phyloP scores from a whole-genome alignment of 768 basidiomycete species.

The Suillus placidus region DNA sequence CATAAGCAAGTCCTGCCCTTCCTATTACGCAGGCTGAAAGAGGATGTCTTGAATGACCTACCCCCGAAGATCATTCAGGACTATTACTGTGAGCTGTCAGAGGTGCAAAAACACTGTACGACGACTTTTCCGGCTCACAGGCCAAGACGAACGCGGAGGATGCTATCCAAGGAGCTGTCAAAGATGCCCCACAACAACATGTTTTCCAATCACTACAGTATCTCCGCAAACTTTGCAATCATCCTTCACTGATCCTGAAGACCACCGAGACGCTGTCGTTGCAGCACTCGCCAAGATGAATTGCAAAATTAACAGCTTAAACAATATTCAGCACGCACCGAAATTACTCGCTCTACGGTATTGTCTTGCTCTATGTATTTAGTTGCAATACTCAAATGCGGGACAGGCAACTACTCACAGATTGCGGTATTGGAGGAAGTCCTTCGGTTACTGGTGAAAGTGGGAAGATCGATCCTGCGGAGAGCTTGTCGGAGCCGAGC shows the following conservation, averaged over 20 bases:
- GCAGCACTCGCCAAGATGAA: constrained; percentile 61
- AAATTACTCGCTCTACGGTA: constrained; percentile 91
- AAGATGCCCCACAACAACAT: constrained; percentile 68
- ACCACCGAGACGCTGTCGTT: constrained; percentile 54
- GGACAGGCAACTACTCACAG: constrained; percentile 84
- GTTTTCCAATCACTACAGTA: constrained; percentile 98
- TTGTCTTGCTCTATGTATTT: constrained; percentile 24
- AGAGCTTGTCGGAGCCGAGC: constrained; percentile 52
- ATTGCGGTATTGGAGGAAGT: constrained; percentile 87
- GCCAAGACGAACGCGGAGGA: constrained; percentile 67
- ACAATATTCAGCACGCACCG: constrained; percentile 89
- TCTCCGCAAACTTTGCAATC: constrained; percentile 96
- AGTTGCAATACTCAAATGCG: not conserved
- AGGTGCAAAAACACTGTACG: constrained; percentile 91
- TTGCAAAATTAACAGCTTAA: constrained; percentile 48
- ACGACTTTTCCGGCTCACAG: constrained; percentile 85
- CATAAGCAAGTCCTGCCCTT: constrained; percentile 99
- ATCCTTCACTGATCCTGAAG: constrained; percentile 90
- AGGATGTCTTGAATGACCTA: constrained; percentile 93
- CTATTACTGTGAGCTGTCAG: constrained; percentile 97
- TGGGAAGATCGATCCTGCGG: constrained; percentile 68
- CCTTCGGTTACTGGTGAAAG: constrained; percentile 48
- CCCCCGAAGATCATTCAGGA: constrained; percentile 99
- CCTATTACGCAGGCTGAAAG: constrained; percentile 92
- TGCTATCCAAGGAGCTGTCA: constrained; percentile 47